Evolutionary conservation across 495 filamentous ascomycete genomes (phyloP), one percentile per base, ranked within the genome.

Genomic region (Chaetomium cochliodes): DNA sequence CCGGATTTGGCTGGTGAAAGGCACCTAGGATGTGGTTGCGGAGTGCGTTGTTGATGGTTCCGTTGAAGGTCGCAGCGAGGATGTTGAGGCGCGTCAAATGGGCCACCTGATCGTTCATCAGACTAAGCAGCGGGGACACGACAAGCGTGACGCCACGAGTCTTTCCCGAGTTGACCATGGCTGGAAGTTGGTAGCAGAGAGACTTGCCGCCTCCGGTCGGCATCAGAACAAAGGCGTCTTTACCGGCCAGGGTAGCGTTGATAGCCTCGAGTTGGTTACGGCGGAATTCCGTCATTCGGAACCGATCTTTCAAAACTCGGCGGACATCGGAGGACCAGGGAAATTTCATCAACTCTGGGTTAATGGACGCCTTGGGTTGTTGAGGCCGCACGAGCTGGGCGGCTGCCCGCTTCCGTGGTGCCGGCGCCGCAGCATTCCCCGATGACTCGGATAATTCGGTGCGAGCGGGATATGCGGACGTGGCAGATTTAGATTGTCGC

Each of bases 181-280:
- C 90, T 9, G 94, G 96, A 18, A 99, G 79, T 70, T 99, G 94
- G 73, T 98, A 99, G 74, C 96, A 98, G 12, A 99, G 80, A 15
- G 92, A 97, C 72, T 99, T 98, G 18, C 94, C 94, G 57, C 94
- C 96, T 49, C 96, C 94, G 3, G 94, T 99, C 30, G 94, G 96
- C 94, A 99, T 98, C 26, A 98, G 77, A 16, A 98, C 89, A 72
- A 99, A 98, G 0, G 88, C 87, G 75, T 98, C 92, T 67, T 93
- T 88, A 0, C 92, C 93, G 39, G 78, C 79, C 44, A 99, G 78
- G 0, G 94, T 97, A 9, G 93, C 89, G 75, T 98, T 96, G 74
- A 99, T 94, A 8, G 94, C 94, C 74, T 97, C 90, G 11, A 98
- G 84, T 70, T 99, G 94, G 69, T 96, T 92, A n/a, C 84, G 83